Percentiles rank a stretch among this genome's conserved stretches.
Evolutionary conservation across 805 yeast species (phyloP).

Genomic region (Saturnispora silvae): DNA sequence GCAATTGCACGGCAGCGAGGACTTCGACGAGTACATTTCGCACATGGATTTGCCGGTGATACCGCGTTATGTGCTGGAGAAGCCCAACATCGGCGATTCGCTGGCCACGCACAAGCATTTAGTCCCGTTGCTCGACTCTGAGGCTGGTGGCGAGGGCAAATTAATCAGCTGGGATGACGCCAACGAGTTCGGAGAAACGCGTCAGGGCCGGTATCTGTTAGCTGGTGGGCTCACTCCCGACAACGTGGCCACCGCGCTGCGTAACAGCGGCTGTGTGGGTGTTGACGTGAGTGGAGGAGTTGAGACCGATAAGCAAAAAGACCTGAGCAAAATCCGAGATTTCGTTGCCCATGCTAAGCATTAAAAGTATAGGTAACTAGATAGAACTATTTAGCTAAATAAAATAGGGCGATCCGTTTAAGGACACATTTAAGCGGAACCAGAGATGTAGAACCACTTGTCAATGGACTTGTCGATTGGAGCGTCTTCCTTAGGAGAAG

Average conservation of each 20-base stretch:
- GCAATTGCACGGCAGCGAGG: constrained; percentile 79
- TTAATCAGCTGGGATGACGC: constrained; percentile 61
- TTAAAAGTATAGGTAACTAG: too few species aligned
- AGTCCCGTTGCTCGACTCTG: constrained; percentile 71
- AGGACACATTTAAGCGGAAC: constrained; percentile 36
- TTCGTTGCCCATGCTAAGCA: constrained; percentile 51
- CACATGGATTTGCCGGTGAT: constrained; percentile 47
- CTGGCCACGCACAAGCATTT: constrained; percentile 29
- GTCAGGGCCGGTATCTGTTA: constrained; percentile 39
- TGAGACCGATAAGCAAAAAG: constrained; percentile 70
- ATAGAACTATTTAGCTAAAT: too few species aligned
- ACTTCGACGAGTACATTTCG: constrained; percentile 35
- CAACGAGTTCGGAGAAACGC: constrained; percentile 25
- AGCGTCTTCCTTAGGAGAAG: constrained; percentile 67
- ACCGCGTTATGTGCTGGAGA: constrained; percentile 58
- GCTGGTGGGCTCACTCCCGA: constrained; percentile 87
- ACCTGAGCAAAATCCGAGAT: constrained; percentile 43
- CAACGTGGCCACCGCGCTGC: constrained; percentile 50
- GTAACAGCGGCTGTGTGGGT: constrained; percentile 59
- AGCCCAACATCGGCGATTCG: constrained; percentile 26
- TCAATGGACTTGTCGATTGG: constrained; percentile 94
- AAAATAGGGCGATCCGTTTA: too few species aligned
- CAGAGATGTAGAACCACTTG: constrained; percentile 97
- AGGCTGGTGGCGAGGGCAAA: constrained; percentile 86
- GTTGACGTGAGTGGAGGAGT: constrained; percentile 93